Evolutionary conservation across 345 rosid genomes (phyloP).

Genomic region (Citrus cavaleriei): DNA sequence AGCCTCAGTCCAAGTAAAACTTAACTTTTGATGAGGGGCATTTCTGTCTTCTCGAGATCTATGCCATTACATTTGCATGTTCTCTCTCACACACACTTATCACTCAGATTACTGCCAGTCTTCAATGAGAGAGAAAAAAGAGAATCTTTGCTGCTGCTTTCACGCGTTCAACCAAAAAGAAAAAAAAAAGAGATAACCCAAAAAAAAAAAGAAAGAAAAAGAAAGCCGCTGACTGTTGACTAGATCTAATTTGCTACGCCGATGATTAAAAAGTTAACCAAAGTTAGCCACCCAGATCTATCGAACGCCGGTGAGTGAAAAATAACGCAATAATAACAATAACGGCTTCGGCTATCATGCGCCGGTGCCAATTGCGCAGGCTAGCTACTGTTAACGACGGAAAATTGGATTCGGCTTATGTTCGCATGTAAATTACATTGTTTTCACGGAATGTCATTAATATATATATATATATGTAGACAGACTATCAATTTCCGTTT

Average conservation of each 20-base stretch:
- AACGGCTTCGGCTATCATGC: not conserved
- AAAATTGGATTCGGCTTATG: not conserved
- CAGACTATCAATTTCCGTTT: too few species aligned
- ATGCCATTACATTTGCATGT: constrained; percentile 24
- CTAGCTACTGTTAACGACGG: not conserved
- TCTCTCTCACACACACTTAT: not conserved
- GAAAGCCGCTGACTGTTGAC: constrained; percentile 19
- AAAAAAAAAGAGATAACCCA: not conserved
- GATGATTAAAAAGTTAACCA: constrained; percentile 5
- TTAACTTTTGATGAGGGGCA: constrained; percentile 16
- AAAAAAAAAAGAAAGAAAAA: not conserved
- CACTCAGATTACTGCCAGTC: not conserved
- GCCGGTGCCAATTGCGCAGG: not conserved
- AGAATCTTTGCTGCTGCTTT: constrained; percentile 25
- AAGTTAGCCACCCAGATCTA: constrained; percentile 1
- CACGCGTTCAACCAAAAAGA: constrained; percentile 25
- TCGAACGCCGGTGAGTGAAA: not conserved
- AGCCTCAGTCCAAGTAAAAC: not conserved
- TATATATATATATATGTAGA: too few species aligned
- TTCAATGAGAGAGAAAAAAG: constrained; percentile 4
- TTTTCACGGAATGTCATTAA: too few species aligned
- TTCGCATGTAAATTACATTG: not conserved
- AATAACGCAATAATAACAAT: not conserved
- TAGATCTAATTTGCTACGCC: constrained; percentile 25
- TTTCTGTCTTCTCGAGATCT: constrained; percentile 36